A percentile compares a stretch with the other conserved stretches of the same genome.
Evolutionary conservation across 768 basidiomycete genomes (phyloP).

Genomic region (Russula abietina): DNA sequence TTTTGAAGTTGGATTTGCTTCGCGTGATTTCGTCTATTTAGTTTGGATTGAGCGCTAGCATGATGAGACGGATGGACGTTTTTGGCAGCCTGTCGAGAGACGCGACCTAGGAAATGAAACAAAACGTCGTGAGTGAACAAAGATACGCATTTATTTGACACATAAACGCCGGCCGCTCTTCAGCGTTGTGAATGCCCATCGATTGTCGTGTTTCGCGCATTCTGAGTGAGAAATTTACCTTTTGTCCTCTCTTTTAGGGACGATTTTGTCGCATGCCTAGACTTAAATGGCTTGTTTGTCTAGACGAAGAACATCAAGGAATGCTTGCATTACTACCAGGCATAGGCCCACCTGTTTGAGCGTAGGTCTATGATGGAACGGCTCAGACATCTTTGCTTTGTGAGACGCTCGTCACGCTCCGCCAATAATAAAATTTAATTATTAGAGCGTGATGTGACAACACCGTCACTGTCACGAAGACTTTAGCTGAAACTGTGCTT

Average conservation of each 20-base stretch:
- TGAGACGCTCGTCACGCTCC: too few species aligned
- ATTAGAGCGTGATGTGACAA: constrained; percentile 13
- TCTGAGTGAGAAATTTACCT: constrained; percentile 41
- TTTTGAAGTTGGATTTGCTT: constrained; percentile 78
- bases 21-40: constrained; percentile 78
- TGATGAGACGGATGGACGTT: constrained; percentile 42
- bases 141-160: neutral
- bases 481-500: neutral
- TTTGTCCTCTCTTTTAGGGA: constrained; percentile 79
- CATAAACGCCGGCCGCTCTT: neutral
- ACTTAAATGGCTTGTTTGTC: constrained; percentile 92
- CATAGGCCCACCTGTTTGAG: constrained; percentile 65
- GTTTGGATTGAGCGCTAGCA: constrained; percentile 59
- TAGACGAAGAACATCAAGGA: constrained; percentile 29
- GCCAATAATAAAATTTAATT: neutral
- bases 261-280: constrained; percentile 82
- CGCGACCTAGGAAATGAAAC: constrained; percentile 42
- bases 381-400: constrained; percentile 34
- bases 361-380: constrained; percentile 68
- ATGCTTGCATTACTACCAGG: constrained; percentile 2
- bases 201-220: neutral
- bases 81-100: constrained; percentile 52
- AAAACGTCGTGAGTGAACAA: constrained; percentile 1
- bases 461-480: neutral
- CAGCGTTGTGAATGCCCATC: neutral